These are phyloP conservation scores for Diaporthe longicolla DNA, from an alignment of 2,329 filamentous ascomycete species.

Conservation along the genomic window DNA sequence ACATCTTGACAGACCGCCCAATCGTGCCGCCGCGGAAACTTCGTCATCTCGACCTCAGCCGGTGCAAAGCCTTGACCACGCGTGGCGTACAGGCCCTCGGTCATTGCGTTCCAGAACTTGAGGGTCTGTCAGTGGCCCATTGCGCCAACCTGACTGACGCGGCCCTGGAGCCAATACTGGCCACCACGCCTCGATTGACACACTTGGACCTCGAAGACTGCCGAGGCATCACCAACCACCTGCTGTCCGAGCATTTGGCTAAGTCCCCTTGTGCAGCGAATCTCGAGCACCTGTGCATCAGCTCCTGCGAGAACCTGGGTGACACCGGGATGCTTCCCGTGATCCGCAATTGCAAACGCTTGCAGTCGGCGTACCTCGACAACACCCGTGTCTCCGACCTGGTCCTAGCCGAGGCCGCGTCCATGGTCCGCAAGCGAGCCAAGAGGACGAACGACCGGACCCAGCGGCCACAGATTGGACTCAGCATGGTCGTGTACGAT, in stretches of 20 bases:
- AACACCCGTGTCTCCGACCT: slow-evolving; percentile 93
- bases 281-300: slow-evolving; percentile 87
- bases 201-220: slow-evolving; percentile 94
- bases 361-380: slow-evolving; percentile 86
- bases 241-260: slow-evolving; percentile 80
- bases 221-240: slow-evolving; percentile 79
- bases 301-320: slow-evolving; percentile 88
- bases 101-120: slow-evolving; percentile 81
- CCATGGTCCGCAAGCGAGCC: slow-evolving; percentile 79
- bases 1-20: slow-evolving; percentile 82
- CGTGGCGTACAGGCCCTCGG: slow-evolving; percentile 79
- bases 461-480: slow-evolving; percentile 68
- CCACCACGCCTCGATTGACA: slow-evolving; percentile 81
- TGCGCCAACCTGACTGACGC: slow-evolving; percentile 81
- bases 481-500: slow-evolving; percentile 89
- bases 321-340: slow-evolving; percentile 88
- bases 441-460: slow-evolving; percentile 56
- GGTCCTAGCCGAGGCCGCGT: slow-evolving; percentile 85
- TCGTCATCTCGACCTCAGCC: slow-evolving; percentile 87
- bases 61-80: slow-evolving; percentile 82
- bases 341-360: slow-evolving; percentile 78
- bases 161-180: slow-evolving; percentile 79
- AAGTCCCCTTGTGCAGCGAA: slow-evolving; percentile 79
- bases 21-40: slow-evolving; percentile 83
- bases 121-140: slow-evolving; percentile 87